A percentile compares a stretch with the other conserved stretches of the same genome.
Conservation (phyloP, 148 eudicot species). For the Vaccinium corymbosum region DNA sequence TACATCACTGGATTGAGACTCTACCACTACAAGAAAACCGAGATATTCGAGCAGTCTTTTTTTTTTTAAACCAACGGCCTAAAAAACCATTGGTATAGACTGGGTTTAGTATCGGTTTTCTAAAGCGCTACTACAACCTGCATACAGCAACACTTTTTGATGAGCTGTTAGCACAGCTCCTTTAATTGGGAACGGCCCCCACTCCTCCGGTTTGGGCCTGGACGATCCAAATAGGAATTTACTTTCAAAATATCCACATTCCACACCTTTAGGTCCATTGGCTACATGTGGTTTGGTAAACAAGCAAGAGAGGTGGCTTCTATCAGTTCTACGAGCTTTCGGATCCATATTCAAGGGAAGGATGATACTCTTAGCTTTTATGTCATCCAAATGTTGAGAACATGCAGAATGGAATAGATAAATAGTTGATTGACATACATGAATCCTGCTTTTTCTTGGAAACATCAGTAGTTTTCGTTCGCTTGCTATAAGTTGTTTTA, state of each 20-base stretch:
- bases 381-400: not conserved
- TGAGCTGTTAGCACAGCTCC: too few relatives aligned
- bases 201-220: too few relatives aligned
- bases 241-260: not conserved
- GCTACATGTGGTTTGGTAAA: not conserved
- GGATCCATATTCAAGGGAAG: not conserved
- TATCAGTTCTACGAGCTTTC: not conserved
- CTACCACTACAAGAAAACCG: not conserved
- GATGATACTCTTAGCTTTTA: not conserved
- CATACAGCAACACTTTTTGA: too few relatives aligned
- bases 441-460: not conserved
- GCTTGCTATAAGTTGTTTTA: not conserved
- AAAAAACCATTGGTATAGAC: too few relatives aligned
- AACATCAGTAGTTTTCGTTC: not conserved
- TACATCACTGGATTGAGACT: constrained; percentile 87
- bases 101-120: too few relatives aligned
- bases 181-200: too few relatives aligned
- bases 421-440: not conserved
- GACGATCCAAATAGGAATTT: not conserved
- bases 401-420: not conserved
- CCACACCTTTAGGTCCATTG: not conserved
- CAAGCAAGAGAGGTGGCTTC: not conserved
- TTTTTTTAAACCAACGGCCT: too few relatives aligned
- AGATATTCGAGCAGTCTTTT: too few relatives aligned
- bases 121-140: too few relatives aligned